Evolutionary conservation across 352 stramenopile species (phyloP).

Genomic region (Phytophthora vignae): DNA sequence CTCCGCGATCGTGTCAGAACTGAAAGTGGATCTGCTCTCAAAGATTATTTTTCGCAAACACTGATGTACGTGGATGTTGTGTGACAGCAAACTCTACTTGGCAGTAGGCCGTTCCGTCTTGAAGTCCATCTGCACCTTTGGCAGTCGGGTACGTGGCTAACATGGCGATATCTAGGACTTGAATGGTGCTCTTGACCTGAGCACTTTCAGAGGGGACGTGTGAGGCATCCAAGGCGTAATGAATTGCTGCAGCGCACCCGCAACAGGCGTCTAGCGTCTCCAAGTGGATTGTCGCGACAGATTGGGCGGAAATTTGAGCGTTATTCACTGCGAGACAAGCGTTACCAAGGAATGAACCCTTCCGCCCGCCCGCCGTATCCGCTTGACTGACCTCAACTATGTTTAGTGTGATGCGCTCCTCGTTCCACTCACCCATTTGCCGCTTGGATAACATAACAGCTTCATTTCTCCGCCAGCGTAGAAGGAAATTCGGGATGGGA

Average conservation of each 20-base stretch:
- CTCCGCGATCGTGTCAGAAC: neutral
- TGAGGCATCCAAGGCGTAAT: too few species aligned
- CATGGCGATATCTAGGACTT: too few species aligned
- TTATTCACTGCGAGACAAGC: neutral
- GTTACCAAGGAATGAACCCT: neutral
- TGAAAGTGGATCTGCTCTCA: neutral
- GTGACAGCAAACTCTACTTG: too few species aligned
- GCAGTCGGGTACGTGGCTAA: too few species aligned
- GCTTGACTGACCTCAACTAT: neutral
- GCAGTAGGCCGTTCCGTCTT: too few species aligned
- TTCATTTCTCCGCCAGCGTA: neutral
- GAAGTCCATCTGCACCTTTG: too few species aligned
- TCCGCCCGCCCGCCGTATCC: neutral
- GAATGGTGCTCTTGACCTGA: too few species aligned
- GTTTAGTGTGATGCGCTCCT: neutral
- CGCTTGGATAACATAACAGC: neutral
- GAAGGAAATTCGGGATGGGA: neutral
- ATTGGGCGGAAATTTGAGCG: neutral
- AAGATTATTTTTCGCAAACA: too few species aligned
- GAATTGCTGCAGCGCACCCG: too few species aligned
- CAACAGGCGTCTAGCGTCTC: neutral
- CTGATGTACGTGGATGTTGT: too few species aligned
- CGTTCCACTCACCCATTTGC: neutral
- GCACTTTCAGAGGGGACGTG: too few species aligned
- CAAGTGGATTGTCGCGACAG: neutral